Percentiles rank a stretch among this genome's conserved stretches.
These are phyloP conservation scores for Cyclostephanos invisitatus DNA, from an alignment of 108 stramenopile species.

Conservation along the genomic window DNA sequence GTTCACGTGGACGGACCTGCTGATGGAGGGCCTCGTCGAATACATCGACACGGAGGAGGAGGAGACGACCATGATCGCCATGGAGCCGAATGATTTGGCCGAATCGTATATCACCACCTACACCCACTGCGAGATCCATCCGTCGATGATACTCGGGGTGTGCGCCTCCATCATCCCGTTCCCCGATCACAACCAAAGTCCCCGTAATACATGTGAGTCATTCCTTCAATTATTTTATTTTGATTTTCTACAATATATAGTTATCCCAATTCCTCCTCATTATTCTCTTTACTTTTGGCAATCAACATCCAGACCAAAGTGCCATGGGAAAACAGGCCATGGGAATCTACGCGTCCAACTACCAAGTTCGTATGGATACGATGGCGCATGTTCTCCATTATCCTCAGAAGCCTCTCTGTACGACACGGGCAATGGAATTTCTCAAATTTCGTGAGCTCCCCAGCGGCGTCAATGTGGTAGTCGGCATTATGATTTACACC, in stretches of 20 bases:
- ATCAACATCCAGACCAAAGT: conserved; percentile 45
- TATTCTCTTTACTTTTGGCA: not conserved
- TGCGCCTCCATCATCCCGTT: conserved; percentile 98
- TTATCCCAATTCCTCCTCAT: not conserved
- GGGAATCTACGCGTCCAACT: conserved; percentile 97
- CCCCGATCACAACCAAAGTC: conserved; percentile 99
- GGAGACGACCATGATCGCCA: conserved; percentile 98
- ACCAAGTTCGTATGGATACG: conserved; percentile 99
- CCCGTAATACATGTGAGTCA: conserved; percentile 98
- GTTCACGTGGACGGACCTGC: conserved; percentile 88
- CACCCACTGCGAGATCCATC: conserved; percentile 99
- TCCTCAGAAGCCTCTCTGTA: conserved; percentile 98
- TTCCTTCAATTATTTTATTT: conserved; percentile 56
- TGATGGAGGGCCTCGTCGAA: conserved; percentile 95
- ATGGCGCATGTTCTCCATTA: conserved; percentile 99
- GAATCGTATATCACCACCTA: conserved; percentile 94
- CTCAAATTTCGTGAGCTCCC: conserved; percentile 98
- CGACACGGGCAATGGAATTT: conserved; percentile 98
- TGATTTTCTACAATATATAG: not conserved
- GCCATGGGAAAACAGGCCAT: conserved; percentile 95
- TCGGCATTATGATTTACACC: conserved; percentile 98
- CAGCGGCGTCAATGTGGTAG: conserved; percentile 95
- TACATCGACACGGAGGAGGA: conserved; percentile 99
- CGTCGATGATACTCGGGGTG: conserved; percentile 95
- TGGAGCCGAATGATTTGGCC: conserved; percentile 93